Evolutionary conservation across 1,284 basidiomycete species (phyloP).

Genomic region (Phaffia rhodozyma): DNA sequence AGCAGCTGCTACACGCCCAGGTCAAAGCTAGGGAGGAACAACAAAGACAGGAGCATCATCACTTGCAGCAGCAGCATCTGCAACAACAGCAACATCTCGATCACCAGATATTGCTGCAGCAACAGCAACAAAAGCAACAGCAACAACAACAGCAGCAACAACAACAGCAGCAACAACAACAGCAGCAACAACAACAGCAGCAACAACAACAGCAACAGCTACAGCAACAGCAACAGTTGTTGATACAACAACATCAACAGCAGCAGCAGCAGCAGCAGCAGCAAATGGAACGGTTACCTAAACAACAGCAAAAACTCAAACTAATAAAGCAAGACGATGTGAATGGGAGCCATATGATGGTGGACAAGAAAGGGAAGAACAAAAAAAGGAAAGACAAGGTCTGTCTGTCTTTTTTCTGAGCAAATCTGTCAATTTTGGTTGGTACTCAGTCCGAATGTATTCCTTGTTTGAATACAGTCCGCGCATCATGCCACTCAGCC

Average conservation of each 20-base stretch:
- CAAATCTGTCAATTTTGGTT: too few relatives aligned
- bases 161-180: conserved; percentile 1
- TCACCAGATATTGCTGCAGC: neutral
- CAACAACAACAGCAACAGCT: conserved; percentile 2
- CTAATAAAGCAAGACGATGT: neutral
- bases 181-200: neutral
- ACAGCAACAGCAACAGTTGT: neutral
- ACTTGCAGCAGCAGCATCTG: too few relatives aligned
- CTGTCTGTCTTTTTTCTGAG: too few relatives aligned
- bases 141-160: conserved; percentile 5
- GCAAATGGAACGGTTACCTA: neutral
- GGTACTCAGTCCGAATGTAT: neutral
- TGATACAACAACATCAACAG: neutral
- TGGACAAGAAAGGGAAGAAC: neutral
- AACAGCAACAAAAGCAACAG: conserved; percentile 1
- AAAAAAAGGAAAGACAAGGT: neutral
- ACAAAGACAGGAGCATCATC: too few relatives aligned
- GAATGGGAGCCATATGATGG: too few relatives aligned
- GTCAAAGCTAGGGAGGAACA: too few relatives aligned
- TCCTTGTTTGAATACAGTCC: neutral
- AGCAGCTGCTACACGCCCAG: too few relatives aligned
- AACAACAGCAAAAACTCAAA: neutral
- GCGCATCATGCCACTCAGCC: neutral
- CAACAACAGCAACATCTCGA: too few relatives aligned
- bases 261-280: neutral